Base-by-base conservation (phyloP, 1,284 basidiomycete genomes). In the Melampsora americana region DNA sequence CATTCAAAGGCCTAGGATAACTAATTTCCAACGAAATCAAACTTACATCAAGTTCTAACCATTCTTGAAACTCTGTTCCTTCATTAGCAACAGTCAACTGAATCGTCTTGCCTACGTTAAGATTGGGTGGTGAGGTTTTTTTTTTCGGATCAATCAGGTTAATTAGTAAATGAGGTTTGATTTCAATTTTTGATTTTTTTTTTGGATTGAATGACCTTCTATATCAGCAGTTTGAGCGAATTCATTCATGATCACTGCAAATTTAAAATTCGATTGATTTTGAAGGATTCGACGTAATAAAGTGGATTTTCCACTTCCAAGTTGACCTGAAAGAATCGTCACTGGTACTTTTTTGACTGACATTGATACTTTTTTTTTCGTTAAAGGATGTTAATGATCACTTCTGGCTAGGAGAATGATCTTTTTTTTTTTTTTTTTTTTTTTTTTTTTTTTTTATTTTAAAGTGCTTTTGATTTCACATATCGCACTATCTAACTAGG, bases 211-310 rank as follows among this genome's bases (percentile, higher is more conserved):
- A 23, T 60, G 26, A 76, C 73, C 73, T 76, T 76, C 73, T 26
- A 76, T 76, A 35, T 66, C 66, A 53, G 73, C 73, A 23, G 66
- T 76, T 69, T 76, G 66, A 26, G 73, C 73, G 53, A 76, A 76
- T 56, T 76, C 73, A 48, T 76, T 76, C 73, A 76, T 76, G n/a
- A 76, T 56, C 30, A 76, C 66, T 32, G 73, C 73, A 28, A 76
- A 67, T 48, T 76, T 76, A 16, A 68, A 53, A 30, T 64, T 65
- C n/a, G 26, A 48, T 50, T 64, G 66, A 16, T 69, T 48, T 39
- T 65, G 35, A 1, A 76, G 28, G 14, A 76, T 67, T 23, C 73
- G 73, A 23, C 66, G 66, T 28, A 76, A 56, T 48, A 76, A 61
- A 20, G 66, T 76, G 5, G 73, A 76, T 42, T 76, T 76, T 5